Percentiles rank a stretch among this genome's conserved stretches.
phyloP scores from a whole-genome alignment of 257 asterid genomes.

The Mentha longifolia region DNA sequence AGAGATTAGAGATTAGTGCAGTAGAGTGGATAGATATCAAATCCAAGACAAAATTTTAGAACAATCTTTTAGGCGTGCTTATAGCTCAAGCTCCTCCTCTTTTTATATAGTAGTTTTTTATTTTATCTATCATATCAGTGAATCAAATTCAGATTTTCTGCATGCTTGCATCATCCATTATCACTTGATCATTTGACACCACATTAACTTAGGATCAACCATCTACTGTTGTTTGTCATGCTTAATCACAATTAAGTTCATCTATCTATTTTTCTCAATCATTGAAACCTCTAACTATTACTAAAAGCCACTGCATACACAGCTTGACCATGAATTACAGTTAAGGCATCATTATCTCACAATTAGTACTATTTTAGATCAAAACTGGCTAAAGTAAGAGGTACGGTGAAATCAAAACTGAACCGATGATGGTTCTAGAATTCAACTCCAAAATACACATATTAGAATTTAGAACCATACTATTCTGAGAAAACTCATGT shows the following conservation, averaged over 20 bases:
- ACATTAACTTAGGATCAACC: slow-evolving; percentile 23
- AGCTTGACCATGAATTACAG: not conserved
- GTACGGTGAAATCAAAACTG: slow-evolving; percentile 18
- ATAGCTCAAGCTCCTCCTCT: slow-evolving; percentile 19
- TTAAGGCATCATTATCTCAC: not conserved
- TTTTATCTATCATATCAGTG: slow-evolving; percentile 37
- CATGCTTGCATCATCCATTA: slow-evolving; percentile 48
- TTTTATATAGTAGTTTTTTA: slow-evolving; percentile 23
- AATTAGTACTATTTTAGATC: slow-evolving; percentile 7
- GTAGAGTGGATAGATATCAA: not conserved
- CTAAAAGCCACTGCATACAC: not conserved
- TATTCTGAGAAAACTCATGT: slow-evolving; percentile 21
- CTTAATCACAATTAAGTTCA: slow-evolving; percentile 10
- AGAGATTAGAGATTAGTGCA: not conserved
- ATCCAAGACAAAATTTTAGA: not conserved
- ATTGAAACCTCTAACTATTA: not conserved
- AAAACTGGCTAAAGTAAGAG: not conserved
- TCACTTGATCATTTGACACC: not conserved
- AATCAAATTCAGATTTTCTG: slow-evolving; percentile 42
- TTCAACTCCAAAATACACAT: not conserved
- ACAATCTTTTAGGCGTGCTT: slow-evolving; percentile 43
- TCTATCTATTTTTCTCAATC: not conserved
- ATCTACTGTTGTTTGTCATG: slow-evolving; percentile 31
- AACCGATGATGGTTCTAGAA: slow-evolving; percentile 8
- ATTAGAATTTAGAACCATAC: slow-evolving; percentile 8